A percentile compares a stretch with the other conserved stretches of the same genome.
Conservation (phyloP, 2,329 filamentous ascomycete genomes). For the Colletotrichum eleusines region DNA sequence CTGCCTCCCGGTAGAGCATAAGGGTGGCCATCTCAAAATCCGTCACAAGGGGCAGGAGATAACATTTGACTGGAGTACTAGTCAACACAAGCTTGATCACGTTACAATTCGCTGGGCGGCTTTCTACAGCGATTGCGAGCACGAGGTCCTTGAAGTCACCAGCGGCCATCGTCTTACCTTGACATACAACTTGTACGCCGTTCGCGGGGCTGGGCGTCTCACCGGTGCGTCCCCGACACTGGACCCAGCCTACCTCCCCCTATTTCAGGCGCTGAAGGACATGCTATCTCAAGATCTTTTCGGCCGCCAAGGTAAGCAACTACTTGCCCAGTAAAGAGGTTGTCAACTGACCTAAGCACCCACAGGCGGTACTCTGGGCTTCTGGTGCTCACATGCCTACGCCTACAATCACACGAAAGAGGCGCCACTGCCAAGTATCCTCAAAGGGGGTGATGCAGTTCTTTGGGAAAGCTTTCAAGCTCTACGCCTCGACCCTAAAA, state of each 20-base stretch:
- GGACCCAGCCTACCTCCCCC: background rate
- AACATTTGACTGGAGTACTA: constrained; percentile 56
- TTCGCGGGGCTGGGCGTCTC: constrained; percentile 19
- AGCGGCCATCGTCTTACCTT: constrained; percentile 67
- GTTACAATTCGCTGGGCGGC: constrained; percentile 59
- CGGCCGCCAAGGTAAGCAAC: background rate
- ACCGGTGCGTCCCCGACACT: background rate
- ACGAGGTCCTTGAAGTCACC: constrained; percentile 63
- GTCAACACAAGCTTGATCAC: background rate
- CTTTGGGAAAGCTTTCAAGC: background rate
- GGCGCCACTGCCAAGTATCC: constrained; percentile 22
- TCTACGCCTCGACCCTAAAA: background rate
- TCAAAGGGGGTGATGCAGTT: constrained; percentile 42
- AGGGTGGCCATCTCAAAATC: constrained; percentile 59
- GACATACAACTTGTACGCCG: constrained; percentile 69
- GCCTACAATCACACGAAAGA: background rate
- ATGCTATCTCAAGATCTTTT: background rate
- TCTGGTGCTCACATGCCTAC: background rate
- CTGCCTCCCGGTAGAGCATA: constrained; percentile 55
- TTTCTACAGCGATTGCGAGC: constrained; percentile 66
- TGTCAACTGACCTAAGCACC: background rate
- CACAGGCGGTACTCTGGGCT: background rate
- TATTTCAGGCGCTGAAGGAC: background rate
- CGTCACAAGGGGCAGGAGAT: constrained; percentile 53
- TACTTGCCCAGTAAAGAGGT: background rate